Conservation (phyloP, 176 grass and related monocot genomes). For the Cenchrus purpureus region DNA sequence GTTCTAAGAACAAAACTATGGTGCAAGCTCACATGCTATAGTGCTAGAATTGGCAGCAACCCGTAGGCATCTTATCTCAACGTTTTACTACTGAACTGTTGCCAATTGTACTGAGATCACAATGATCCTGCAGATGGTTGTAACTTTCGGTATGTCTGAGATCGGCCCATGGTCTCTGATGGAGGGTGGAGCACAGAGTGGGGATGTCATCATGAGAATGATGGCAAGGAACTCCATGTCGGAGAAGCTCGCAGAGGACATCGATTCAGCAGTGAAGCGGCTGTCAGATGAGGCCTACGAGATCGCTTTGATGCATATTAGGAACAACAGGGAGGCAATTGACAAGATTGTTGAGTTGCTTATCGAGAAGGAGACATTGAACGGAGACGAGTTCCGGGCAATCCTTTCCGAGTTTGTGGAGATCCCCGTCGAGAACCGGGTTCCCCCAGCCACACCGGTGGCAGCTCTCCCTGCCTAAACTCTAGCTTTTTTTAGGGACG, state of each 20-base stretch:
- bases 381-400: conserved; percentile 82
- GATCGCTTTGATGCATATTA: conserved; percentile 69
- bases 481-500: conserved; percentile 33
- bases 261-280: conserved; percentile 78
- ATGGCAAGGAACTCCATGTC: conserved; percentile 99
- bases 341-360: conserved; percentile 97
- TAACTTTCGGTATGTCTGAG: conserved; percentile 93
- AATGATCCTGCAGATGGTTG: conserved; percentile 75
- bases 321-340: conserved; percentile 86
- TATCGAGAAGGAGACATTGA: conserved; percentile 89
- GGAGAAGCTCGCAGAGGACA: conserved; percentile 92
- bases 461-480: conserved; percentile 54
- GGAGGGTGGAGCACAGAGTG: conserved; percentile 73
- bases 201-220: conserved; percentile 94
- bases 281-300: conserved; percentile 85
- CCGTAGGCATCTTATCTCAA: neutral
- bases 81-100: neutral
- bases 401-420: conserved; percentile 91
- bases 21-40: conserved; percentile 2
- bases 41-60: neutral
- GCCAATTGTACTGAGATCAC: conserved; percentile 24
- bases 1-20: neutral
- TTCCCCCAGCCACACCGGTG: conserved; percentile 58
- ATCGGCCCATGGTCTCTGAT: conserved; percentile 98
- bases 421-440: conserved; percentile 90